Evolutionary conservation across 2,329 filamentous ascomycete species (phyloP), one percentile per base, ranked within the genome.

Genomic region (Aspergillus piperis): DNA sequence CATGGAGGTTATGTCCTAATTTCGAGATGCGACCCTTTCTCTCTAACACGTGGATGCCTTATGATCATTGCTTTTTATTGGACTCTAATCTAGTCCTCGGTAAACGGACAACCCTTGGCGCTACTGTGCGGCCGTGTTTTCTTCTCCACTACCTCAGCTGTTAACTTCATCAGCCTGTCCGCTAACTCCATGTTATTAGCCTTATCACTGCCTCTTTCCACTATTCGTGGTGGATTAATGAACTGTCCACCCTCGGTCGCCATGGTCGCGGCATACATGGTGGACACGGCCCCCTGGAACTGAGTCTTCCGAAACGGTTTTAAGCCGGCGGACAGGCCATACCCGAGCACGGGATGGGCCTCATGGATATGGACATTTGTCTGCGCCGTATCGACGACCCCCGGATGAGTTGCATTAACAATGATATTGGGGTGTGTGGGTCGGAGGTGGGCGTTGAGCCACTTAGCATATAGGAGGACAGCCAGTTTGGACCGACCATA

Each of bases 271-370:
- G 52, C 52, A 30, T 54, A 54, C 52, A 54, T 44, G 23, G 52
- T 54, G 6, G 52, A 54, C n/a, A 54, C 52, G 36, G 52, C 52
- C 13, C 52, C 52, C n/a, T 54, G 52, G 39, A 54, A 54, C n/a
- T 54, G 52, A 5, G 3, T 44, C 38, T 54, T 54, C n/a, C 52
- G 52, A 11, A 54, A 54, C 5, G 52, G 52, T n/a, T 54, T 54
- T 15, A 54, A 30, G 21, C 21, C 52, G 3, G 41, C 6, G 13
- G 52, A 54, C 38, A 54, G 19, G 15, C 52, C 52, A 39, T 44
- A 54, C 7, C 52, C 52, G 2, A 54, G 38, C 52, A 54, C 38
- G 6, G 52, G 38, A 30, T 32, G 42, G 3, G 23, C 21, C n/a
- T 54, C 52, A 8, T 54, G 52, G 5, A 54, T 54, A 8, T 54